These are phyloP conservation scores for Aspergillus persii DNA, from an alignment of 2,329 filamentous ascomycete species.

Conservation along the genomic window DNA sequence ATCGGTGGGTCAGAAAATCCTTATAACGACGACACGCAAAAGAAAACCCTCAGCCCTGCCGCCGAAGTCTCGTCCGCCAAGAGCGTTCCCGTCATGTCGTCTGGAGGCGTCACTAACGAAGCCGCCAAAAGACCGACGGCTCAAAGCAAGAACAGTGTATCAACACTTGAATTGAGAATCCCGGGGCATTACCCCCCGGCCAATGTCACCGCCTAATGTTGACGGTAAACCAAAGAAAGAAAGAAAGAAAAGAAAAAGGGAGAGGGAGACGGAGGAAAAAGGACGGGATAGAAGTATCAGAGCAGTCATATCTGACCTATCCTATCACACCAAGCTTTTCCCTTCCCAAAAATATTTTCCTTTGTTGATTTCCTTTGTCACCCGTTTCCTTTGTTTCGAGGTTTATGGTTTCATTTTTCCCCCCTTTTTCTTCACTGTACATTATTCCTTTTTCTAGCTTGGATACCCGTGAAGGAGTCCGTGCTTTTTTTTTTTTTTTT, in stretches of 20 bases:
- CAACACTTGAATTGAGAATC: slow-evolving; percentile 35
- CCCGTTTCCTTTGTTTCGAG: background rate
- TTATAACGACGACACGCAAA: background rate
- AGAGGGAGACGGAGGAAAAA: background rate
- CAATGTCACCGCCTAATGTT: slow-evolving; percentile 27
- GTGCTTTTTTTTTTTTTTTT: background rate
- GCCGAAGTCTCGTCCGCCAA: background rate
- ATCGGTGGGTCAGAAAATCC: background rate
- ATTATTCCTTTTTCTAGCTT: background rate
- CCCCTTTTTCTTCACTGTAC: background rate
- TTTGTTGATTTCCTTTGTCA: background rate
- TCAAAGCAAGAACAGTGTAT: slow-evolving; percentile 27
- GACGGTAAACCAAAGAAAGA: background rate
- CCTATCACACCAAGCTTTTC: background rate
- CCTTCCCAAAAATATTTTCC: background rate
- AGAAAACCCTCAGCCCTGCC: background rate
- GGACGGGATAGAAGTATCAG: background rate
- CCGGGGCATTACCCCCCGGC: slow-evolving; percentile 36
- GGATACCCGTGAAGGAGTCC: background rate
- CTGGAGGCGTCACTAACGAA: background rate
- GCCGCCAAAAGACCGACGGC: slow-evolving; percentile 13
- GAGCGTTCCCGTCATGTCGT: background rate
- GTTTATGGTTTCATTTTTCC: background rate
- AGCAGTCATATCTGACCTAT: background rate
- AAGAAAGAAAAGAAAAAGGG: slow-evolving; percentile 5